Evolutionary conservation across 371 early-diverging fungal genomes (phyloP).

Genomic region (Globomyces sp.): DNA sequence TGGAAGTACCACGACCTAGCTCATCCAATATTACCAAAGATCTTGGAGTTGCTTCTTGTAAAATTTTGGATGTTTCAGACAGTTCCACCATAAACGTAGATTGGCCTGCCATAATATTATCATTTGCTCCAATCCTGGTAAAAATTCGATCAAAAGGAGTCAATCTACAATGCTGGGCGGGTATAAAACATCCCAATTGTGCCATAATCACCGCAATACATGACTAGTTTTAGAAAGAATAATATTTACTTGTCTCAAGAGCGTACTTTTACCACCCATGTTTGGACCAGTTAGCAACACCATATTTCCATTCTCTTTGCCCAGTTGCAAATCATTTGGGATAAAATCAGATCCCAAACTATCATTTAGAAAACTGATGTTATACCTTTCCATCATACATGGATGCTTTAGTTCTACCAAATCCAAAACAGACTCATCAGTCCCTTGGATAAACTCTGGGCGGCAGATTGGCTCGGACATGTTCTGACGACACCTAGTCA

Average conservation of each 20-base stretch:
- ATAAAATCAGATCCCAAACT: constrained; percentile 68
- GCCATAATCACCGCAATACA: constrained; percentile 98
- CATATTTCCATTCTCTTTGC: constrained; percentile 63
- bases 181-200: constrained; percentile 97
- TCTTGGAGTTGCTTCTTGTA: constrained; percentile 86
- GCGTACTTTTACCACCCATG: constrained; percentile 90
- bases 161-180: constrained; percentile 75
- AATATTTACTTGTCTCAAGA: constrained; percentile 76
- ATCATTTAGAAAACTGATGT: no score
- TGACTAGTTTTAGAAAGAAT: constrained; percentile 50
- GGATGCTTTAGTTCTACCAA: constrained; percentile 84
- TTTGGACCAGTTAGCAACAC: constrained; percentile 98
- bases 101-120: constrained; percentile 94
- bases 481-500: constrained; percentile 68
- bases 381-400: constrained; percentile 53
- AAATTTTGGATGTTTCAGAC: constrained; percentile 92
- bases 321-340: constrained; percentile 88
- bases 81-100: constrained; percentile 99
- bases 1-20: constrained; percentile 98
- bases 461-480: constrained; percentile 72
- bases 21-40: constrained; percentile 99
- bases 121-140: constrained; percentile 97
- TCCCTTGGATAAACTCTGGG: constrained; percentile 63
- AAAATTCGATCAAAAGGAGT: constrained; percentile 96
- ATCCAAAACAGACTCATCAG: constrained; percentile 60